Conservation (phyloP, 2,329 filamentous ascomycete genomes). For the Gnomoniopsis sp. region DNA sequence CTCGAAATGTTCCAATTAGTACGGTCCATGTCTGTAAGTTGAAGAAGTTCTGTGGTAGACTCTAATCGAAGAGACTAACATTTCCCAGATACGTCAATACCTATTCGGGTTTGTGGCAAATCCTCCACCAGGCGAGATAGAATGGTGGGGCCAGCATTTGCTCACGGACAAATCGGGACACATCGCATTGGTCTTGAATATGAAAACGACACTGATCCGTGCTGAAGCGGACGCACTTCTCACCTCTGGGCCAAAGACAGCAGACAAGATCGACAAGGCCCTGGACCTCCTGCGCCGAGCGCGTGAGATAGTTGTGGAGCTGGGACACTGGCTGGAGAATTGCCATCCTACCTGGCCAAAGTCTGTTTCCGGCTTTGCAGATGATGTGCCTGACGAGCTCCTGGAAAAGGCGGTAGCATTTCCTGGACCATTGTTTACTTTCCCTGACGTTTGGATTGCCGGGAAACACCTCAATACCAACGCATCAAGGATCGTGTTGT, state of each 20-base stretch:
- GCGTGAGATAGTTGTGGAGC: conserved; percentile 19
- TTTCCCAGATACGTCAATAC: conserved; percentile 22
- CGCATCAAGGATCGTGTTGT: conserved; percentile 22
- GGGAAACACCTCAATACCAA: conserved; percentile 24
- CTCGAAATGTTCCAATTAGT: conserved; percentile 26
- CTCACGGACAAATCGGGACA: conserved; percentile 22
- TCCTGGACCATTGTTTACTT: conserved; percentile 20
- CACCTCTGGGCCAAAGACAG: conserved; percentile 15
- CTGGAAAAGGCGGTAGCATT: conserved; percentile 18
- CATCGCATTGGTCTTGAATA: conserved; percentile 22
- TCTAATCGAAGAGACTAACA: neutral
- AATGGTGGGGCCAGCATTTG: conserved; percentile 23
- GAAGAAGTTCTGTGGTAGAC: neutral
- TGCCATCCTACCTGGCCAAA: conserved; percentile 22
- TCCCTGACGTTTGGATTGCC: conserved; percentile 24
- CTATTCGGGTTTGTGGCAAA: conserved; percentile 21
- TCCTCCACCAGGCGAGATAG: conserved; percentile 21
- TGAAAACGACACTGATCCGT: conserved; percentile 24
- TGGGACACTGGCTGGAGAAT: conserved; percentile 21
- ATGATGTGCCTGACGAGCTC: conserved; percentile 17
- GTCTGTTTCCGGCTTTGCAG: conserved; percentile 18
- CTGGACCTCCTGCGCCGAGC: conserved; percentile 21
- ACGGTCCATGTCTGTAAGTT: conserved; percentile 22
- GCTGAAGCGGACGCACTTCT: conserved; percentile 23
- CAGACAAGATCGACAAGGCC: conserved; percentile 22